Evolutionary conservation across 2,329 filamentous ascomycete species (phyloP).

Genomic region (Bipolaris victoriae): DNA sequence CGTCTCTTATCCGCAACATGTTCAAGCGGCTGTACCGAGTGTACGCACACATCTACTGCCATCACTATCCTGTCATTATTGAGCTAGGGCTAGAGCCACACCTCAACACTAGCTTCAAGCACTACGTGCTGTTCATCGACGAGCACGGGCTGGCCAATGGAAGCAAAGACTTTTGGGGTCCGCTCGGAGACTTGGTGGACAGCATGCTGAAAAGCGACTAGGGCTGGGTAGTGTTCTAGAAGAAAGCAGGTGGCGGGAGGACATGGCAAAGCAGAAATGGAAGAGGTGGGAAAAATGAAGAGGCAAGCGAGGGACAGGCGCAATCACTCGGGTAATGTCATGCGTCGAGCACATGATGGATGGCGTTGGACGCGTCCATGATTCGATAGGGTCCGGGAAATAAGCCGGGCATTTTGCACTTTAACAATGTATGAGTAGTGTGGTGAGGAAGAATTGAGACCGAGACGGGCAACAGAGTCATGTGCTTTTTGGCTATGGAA

Average conservation of each 20-base stretch:
- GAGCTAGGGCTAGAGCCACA: constrained; percentile 95
- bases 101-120: constrained; percentile 99
- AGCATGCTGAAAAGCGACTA: constrained; percentile 92
- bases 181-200: constrained; percentile 91
- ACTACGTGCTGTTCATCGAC: constrained; percentile 98
- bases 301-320: neutral
- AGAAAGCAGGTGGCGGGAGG: neutral
- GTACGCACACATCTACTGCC: constrained; percentile 97
- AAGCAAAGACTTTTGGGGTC: constrained; percentile 92
- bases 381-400: constrained; percentile 4
- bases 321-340: constrained; percentile 1
- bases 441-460: constrained; percentile 12
- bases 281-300: neutral
- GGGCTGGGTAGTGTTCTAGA: neutral
- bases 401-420: constrained; percentile 16
- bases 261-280: neutral
- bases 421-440: constrained; percentile 25
- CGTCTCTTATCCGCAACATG: constrained; percentile 95
- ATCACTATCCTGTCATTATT: constrained; percentile 94
- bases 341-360: constrained; percentile 4
- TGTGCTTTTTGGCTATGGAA: neutral
- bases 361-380: constrained; percentile 9
- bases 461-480: neutral
- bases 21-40: constrained; percentile 99
- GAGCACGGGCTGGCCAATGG: constrained; percentile 92